Percentiles rank a stretch among this genome's conserved stretches.
These are phyloP conservation scores for Cylindrodendrum hubeiense DNA, from an alignment of 2,329 filamentous ascomycete species.

Conservation along the genomic window DNA sequence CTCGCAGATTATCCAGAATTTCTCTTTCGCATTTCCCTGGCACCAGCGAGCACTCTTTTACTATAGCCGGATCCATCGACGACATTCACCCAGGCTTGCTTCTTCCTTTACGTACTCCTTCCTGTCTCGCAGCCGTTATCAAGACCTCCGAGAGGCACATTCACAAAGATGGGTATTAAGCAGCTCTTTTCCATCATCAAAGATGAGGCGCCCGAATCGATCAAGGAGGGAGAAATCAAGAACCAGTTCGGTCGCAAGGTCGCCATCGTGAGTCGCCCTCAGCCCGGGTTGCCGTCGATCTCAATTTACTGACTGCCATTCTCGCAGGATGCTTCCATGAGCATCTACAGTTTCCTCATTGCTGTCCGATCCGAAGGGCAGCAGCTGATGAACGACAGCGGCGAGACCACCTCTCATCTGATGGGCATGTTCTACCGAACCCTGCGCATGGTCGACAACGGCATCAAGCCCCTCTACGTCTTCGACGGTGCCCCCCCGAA, in stretches of 20 bases:
- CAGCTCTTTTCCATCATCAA: slow-evolving; percentile 85
- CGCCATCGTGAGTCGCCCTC: slow-evolving; percentile 80
- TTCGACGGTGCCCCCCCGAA: slow-evolving; percentile 98
- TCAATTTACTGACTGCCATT: slow-evolving; percentile 14
- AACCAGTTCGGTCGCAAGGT: slow-evolving; percentile 99
- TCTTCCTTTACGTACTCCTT: background rate
- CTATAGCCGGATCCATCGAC: background rate
- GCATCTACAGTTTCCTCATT: slow-evolving; percentile 98
- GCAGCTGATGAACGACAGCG: slow-evolving; percentile 93
- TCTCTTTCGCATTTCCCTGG: background rate
- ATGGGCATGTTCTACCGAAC: slow-evolving; percentile 99
- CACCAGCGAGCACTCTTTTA: too few species aligned
- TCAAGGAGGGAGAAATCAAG: slow-evolving; percentile 98
- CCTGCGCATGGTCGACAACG: slow-evolving; percentile 96
- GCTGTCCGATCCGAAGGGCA: slow-evolving; percentile 97
- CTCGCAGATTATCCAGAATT: slow-evolving; percentile 14
- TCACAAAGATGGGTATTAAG: slow-evolving; percentile 71
- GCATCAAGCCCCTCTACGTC: slow-evolving; percentile 98
- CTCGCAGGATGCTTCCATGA: slow-evolving; percentile 81
- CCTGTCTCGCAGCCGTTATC: background rate
- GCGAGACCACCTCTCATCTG: slow-evolving; percentile 96
- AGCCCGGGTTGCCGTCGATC: too few species aligned
- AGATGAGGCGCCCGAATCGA: slow-evolving; percentile 92
- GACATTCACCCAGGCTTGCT: too few species aligned
- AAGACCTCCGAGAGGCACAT: slow-evolving; percentile 9